Base-by-base conservation (phyloP, 129 eudicot species). In the Deinandra increscens region DNA sequence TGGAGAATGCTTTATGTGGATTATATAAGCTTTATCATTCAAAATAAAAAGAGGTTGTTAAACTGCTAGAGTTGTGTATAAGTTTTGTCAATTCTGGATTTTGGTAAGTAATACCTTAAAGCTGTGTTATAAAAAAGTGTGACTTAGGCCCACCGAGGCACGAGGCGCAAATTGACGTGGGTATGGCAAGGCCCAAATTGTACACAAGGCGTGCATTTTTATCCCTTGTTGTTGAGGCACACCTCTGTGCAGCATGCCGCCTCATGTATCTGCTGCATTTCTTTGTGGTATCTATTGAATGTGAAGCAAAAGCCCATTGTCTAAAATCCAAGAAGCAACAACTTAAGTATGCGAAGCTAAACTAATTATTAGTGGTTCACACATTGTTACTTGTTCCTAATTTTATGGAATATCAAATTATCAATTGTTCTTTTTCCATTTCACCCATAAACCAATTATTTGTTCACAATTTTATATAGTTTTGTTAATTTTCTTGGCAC, bases 31-130 rank as follows among this genome's bases (percentile, higher is more conserved):
- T 34, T 7, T 60, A 60, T 60, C 36, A 11, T 59, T 15, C 31
- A 19, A 34, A 46, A n/a, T 29, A 20, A 54, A 33, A 12, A 9
- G 37, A 5, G 37, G 22, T 17, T 60, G 22, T 17, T 60, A 9
- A 64, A 29, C 64, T 39, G 20, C 15, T 62, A 62, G 64, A 64
- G 20, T 4, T 48, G 31, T 23, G 41, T 48, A 10, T 4, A 15
- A 73, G 64, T 53, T 49, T 58, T 70, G 17, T 70, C 7, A 15
- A 14, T 31, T 26, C 19, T 42, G 61, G 66, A 20, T 56, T 70
- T 39, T 36, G 29, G 18, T 36, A 62, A 55, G 39, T 39, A 62
- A 13, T 37, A 50, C 15, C 51, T 9, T 20, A 9, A 53, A 9
- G 14, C 14, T 20, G 31, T 20, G 34, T 53, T 53, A 9, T 9